Evolutionary conservation across 371 early-diverging fungal genomes (phyloP), one percentile per base, ranked within the genome.

Genomic region (Saksenaea vasiformis): DNA sequence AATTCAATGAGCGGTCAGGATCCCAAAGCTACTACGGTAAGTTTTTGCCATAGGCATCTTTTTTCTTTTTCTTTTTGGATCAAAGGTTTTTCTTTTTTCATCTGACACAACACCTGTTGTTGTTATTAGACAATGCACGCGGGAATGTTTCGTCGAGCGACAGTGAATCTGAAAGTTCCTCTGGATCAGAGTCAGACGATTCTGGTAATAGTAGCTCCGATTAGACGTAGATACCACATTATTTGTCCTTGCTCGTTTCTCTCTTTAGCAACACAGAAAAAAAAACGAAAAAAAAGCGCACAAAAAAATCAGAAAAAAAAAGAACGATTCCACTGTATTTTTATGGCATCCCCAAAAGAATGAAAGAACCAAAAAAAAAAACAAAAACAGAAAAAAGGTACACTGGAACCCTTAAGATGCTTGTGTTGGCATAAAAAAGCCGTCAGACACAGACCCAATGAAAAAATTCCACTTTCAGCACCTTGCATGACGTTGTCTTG

Each of bases 161-260:
- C 44, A 83, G 83, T 54, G 84, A 77, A 35, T 76, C 76, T 55
- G 81, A 82, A 37, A 86, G 83, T 55, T 85, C 86, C 9, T 89
- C 89, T 27, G 84, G 77, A 19, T 89, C 92, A 47, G 90, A 87
- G 54, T 87, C 90, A 22, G 91, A 90, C 77, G 90, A 89, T 76
- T 89, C 91, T 79, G 92, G 90, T 75, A 47, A 47, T 47, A 90
- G 85, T 74, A 81, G 85, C 74, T 86, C 88, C 58, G 89, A 90
- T 78, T 88, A 82, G 74, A 73, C 71, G 60, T 70, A 66, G 68
- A 70, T 73, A 70, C 73, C 64, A 66, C 37, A 43, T 58, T 60
- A 58, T 66, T 53, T 51, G 62, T 61, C 53, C 60, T 41, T 58
- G 58, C 19, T 54, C 61, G 54, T 69, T 65, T 47, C 44, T 60